A percentile compares a stretch with the other conserved stretches of the same genome.
Evolutionary conservation across 2,329 filamentous ascomycete species (phyloP).

Genomic region (Trichoderma koningii): DNA sequence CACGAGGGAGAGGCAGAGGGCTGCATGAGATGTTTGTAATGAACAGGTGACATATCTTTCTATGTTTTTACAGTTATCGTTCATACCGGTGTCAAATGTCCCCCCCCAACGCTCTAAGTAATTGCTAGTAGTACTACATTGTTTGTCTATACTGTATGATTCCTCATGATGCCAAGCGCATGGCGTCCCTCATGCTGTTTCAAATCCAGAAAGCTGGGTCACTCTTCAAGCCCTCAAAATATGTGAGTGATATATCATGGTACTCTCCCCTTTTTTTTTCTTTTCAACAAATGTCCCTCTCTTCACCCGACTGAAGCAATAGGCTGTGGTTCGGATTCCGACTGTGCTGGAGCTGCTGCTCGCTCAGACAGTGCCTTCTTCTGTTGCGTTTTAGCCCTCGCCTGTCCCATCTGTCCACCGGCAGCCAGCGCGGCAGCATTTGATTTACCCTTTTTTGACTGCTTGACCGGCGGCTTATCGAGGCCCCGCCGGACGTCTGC

Average conservation of each 20-base stretch:
- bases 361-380: constrained; percentile 44
- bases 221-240: background rate
- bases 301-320: constrained; percentile 32
- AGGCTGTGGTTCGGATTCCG: constrained; percentile 32
- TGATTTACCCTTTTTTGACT: constrained; percentile 36
- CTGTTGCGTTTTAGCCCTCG: constrained; percentile 40
- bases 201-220: background rate
- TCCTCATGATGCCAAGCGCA: background rate
- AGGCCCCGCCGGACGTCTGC: constrained; percentile 67
- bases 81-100: background rate
- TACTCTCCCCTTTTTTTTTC: background rate
- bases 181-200: background rate
- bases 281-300: background rate
- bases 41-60: background rate
- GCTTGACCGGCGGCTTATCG: constrained; percentile 48
- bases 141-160: background rate
- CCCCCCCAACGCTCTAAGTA: background rate
- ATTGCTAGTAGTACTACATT: background rate
- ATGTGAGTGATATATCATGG: background rate
- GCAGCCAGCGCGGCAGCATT: constrained; percentile 51
- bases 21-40: background rate
- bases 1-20: background rate
- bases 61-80: background rate
- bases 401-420: constrained; percentile 49
- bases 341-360: constrained; percentile 33